A percentile compares a stretch with the other conserved stretches of the same genome.
These are phyloP conservation scores for Lonicera japonica DNA, from an alignment of 129 eudicot genomes.

Conservation along the genomic window DNA sequence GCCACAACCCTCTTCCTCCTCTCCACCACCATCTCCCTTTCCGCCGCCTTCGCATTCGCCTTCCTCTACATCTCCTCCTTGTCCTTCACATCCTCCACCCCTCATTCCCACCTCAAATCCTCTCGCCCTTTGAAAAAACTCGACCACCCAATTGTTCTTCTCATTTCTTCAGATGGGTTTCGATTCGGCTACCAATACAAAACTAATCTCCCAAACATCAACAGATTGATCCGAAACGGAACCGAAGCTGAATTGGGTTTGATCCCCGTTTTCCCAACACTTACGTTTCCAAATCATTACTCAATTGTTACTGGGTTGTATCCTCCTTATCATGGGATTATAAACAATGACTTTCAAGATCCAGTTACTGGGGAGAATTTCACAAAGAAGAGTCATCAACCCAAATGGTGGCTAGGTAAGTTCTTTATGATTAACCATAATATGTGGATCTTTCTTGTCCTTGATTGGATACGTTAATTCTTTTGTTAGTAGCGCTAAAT, in stretches of 20 bases:
- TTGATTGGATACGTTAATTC: too few relatives aligned
- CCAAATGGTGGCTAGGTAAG: conserved; percentile 37
- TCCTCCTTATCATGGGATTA: conserved; percentile 24
- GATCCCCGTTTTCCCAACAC: not conserved
- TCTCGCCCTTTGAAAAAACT: not conserved
- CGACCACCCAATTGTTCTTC: not conserved
- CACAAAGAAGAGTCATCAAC: conserved; percentile 19
- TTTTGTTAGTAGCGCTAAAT: too few relatives aligned
- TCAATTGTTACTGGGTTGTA: conserved; percentile 27
- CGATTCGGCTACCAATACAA: not conserved
- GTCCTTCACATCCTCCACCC: not conserved
- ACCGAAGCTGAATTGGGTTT: not conserved
- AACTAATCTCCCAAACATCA: not conserved
- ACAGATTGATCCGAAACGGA: not conserved
- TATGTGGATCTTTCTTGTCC: too few relatives aligned
- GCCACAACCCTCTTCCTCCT: not conserved
- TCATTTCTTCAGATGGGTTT: not conserved
- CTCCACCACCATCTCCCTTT: not conserved
- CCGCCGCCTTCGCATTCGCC: not conserved
- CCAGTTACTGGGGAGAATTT: conserved; percentile 5
- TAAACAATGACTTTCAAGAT: conserved; percentile 15
- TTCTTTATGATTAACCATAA: too few relatives aligned
- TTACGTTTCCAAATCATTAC: conserved; percentile 27
- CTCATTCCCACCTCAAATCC: not conserved
- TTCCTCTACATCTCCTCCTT: not conserved